These are phyloP conservation scores for Vanderwaltozyma yarrowii DNA, from an alignment of 805 yeast species.

Conservation along the genomic window DNA sequence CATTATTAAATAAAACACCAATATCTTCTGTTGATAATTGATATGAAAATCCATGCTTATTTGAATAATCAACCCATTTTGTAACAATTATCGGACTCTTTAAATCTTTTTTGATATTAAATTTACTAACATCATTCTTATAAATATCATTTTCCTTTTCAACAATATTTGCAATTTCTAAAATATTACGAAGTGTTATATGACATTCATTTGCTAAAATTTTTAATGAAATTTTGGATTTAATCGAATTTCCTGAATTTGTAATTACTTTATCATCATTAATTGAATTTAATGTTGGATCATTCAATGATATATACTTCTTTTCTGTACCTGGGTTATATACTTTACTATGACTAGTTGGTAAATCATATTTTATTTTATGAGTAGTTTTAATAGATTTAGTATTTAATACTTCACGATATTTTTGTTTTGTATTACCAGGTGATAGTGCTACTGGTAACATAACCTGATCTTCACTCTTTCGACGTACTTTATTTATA, in stretches of 20 bases:
- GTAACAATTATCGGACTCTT: slow-evolving; percentile 37
- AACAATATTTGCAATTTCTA: slow-evolving; percentile 27
- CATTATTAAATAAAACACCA: slow-evolving; percentile 83
- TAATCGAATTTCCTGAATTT: slow-evolving; percentile 28
- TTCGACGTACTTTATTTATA: background rate
- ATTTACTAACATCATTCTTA: background rate
- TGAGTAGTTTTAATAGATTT: no score
- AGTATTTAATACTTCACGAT: slow-evolving; percentile 45
- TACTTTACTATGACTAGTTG: no score
- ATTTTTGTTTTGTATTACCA: slow-evolving; percentile 78
- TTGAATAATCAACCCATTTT: slow-evolving; percentile 97
- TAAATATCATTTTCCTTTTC: background rate
- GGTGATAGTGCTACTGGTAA: slow-evolving; percentile 88
- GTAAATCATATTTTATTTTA: no score
- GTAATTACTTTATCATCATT: slow-evolving; percentile 3
- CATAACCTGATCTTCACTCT: slow-evolving; percentile 25
- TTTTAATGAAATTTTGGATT: slow-evolving; percentile 29
- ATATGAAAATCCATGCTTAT: slow-evolving; percentile 90
- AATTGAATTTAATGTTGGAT: background rate
- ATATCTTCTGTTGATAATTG: slow-evolving; percentile 83
- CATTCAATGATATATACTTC: no score
- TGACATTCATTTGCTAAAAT: slow-evolving; percentile 37
- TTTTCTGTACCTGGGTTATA: no score
- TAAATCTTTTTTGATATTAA: background rate
- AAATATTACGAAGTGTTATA: slow-evolving; percentile 34